Base-by-base conservation (phyloP, 2,329 filamentous ascomycete genomes). In the Neocatenulostroma microsporum region DNA sequence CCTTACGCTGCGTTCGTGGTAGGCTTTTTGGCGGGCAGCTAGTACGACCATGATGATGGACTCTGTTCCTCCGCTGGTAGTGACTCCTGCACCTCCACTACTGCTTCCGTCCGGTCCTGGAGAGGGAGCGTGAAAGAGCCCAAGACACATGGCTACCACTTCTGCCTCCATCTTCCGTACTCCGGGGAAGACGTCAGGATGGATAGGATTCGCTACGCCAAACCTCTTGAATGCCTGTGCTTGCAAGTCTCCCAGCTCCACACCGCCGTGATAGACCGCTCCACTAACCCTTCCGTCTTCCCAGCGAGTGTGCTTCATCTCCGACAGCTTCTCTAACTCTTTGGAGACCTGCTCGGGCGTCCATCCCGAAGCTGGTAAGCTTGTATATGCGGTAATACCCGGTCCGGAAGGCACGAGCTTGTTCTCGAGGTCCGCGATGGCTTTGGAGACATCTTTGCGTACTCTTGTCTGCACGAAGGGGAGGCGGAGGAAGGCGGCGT, bases 101-200 rank as follows among this genome's bases (percentile, higher is more conserved):
- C 13, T 20, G 11, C 4, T 14, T 17, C 9, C 15, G 18, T 37
- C 30, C 10, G 7, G 20, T n/a, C n/a, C n/a, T n/a, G n/a, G n/a
- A n/a, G 21, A 11, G 3, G 91, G 91, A 7, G 83, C 87, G 61
- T 94, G 85, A 70, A 95, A 98, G 61, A 98, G 46, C 5, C 43
- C 47, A 34, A 60, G 37, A 1, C 93, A 87, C 89, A 98, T 98
- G 48, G 88, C 83, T 35, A 98, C 91, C 44, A 98, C 71, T 67
- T 98, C 91, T 29, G 91, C 89, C 69, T 98, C 91, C 91, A 98
- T 98, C 75, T 98, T 98, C 54, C 91, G 74, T 35, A 98, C 88
- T 19, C 89, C 91, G 12, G 91, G 91, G 66, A 98, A 98, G 28
- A 98, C 89, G 64, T 98, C 91, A 5, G 91, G 91, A 61, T 98